A percentile compares a stretch with the other conserved stretches of the same genome.
Evolutionary conservation across 2,329 filamentous ascomycete genomes (phyloP).

Genomic region (Emmonsiellopsis sp.): DNA sequence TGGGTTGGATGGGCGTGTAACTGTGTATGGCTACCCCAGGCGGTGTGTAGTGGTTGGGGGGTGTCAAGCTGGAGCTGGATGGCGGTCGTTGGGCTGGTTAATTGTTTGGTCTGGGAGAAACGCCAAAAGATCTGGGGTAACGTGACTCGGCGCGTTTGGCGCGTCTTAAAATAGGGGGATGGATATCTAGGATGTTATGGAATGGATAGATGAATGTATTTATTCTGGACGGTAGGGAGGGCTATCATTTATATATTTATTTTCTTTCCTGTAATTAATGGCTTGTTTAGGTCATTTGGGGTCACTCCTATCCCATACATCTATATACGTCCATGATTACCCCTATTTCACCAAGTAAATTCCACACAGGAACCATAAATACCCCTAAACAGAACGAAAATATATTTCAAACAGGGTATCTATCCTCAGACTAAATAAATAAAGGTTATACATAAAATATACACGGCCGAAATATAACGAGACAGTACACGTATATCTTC

Average conservation of each 20-base stretch:
- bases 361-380: neutral
- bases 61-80: neutral
- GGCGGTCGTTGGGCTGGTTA: neutral
- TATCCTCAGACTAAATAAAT: neutral
- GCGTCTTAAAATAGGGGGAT: neutral
- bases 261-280: neutral
- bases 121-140: neutral
- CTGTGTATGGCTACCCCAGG: too few relatives aligned
- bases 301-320: neutral
- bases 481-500: neutral
- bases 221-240: too few relatives aligned
- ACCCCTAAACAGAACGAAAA: neutral
- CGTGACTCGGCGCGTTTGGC: neutral
- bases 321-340: neutral
- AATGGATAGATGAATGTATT: too few relatives aligned
- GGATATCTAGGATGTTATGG: too few relatives aligned
- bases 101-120: neutral
- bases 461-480: neutral
- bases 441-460: neutral
- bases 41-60: too few relatives aligned
- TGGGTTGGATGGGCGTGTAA: too few relatives aligned
- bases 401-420: neutral
- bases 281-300: neutral
- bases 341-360: too few relatives aligned
- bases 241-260: neutral